A percentile compares a stretch with the other conserved stretches of the same genome.
Evolutionary conservation across 202 grass and related monocot genomes (phyloP).

Genomic region (Digitaria exilis): DNA sequence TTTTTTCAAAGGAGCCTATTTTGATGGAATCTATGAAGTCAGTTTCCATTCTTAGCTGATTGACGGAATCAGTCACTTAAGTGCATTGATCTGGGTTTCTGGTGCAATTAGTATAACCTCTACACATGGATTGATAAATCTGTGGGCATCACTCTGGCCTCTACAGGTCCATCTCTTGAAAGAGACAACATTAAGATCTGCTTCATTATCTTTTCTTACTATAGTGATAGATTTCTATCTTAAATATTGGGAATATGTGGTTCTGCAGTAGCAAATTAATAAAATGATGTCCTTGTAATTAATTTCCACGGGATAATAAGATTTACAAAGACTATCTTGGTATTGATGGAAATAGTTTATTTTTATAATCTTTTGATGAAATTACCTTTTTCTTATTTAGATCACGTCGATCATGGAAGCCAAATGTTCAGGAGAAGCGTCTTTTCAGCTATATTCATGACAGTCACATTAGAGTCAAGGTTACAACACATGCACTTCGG

Average conservation of each 20-base stretch:
- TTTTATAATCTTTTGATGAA: constrained; percentile 11
- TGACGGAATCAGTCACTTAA: constrained; percentile 8
- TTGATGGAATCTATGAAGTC: background rate
- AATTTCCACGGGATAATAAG: background rate
- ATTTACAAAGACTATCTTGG: background rate
- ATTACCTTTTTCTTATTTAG: constrained; percentile 48
- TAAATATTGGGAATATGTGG: background rate
- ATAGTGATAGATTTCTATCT: background rate
- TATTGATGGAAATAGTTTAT: background rate
- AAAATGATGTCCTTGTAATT: background rate
- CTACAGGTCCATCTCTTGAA: constrained; percentile 6
- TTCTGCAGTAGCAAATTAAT: constrained; percentile 1
- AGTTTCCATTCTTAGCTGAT: background rate
- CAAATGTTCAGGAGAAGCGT: constrained; percentile 96
- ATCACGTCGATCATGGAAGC: constrained; percentile 88
- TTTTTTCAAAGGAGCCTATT: background rate
- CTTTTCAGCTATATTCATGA: constrained; percentile 98
- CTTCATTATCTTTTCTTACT: constrained; percentile 4
- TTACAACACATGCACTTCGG: no score
- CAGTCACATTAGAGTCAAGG: constrained; percentile 77
- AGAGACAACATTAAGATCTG: constrained; percentile 3
- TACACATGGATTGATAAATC: background rate
- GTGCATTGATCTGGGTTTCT: constrained; percentile 9
- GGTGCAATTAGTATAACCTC: background rate
- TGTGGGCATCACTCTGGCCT: background rate